These are phyloP conservation scores for Hyaloraphidium curvatum DNA, from an alignment of 192 early-diverging fungal species.

Conservation along the genomic window DNA sequence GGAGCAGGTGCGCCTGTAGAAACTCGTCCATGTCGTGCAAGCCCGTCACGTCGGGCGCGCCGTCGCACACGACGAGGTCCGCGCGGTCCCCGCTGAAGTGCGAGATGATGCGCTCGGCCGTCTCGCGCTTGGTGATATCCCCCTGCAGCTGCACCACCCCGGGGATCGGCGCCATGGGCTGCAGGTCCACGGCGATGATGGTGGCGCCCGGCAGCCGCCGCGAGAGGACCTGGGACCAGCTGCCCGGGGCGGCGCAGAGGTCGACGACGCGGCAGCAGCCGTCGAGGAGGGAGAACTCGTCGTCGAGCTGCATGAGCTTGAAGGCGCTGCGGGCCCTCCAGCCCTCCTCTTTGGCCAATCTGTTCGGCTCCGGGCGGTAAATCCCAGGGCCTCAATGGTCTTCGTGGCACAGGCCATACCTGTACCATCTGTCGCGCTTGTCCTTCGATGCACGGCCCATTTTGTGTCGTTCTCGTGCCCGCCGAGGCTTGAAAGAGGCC, in stretches of 20 bases:
- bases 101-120: constrained; percentile 73
- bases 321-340: constrained; percentile 94
- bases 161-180: constrained; percentile 85
- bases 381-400: too few relatives aligned
- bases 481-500: too few relatives aligned
- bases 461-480: too few relatives aligned
- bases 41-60: constrained; percentile 90
- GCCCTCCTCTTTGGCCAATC: constrained; percentile 94
- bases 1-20: constrained; percentile 87
- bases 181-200: constrained; percentile 88
- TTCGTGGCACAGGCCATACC: too few relatives aligned
- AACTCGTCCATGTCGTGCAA: constrained; percentile 99
- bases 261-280: constrained; percentile 79
- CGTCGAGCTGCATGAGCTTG: constrained; percentile 90
- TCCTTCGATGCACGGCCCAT: constrained; percentile 79
- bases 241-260: constrained; percentile 91
- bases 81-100: constrained; percentile 77
- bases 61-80: constrained; percentile 84
- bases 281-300: constrained; percentile 81
- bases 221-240: constrained; percentile 87
- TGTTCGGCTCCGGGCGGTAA: too few relatives aligned
- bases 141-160: constrained; percentile 93
- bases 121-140: constrained; percentile 89
- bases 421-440: constrained; percentile 92
- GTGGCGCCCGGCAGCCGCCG: constrained; percentile 40